Base-by-base conservation (phyloP, 2,329 filamentous ascomycete species). In the Passalora sequoiae region DNA sequence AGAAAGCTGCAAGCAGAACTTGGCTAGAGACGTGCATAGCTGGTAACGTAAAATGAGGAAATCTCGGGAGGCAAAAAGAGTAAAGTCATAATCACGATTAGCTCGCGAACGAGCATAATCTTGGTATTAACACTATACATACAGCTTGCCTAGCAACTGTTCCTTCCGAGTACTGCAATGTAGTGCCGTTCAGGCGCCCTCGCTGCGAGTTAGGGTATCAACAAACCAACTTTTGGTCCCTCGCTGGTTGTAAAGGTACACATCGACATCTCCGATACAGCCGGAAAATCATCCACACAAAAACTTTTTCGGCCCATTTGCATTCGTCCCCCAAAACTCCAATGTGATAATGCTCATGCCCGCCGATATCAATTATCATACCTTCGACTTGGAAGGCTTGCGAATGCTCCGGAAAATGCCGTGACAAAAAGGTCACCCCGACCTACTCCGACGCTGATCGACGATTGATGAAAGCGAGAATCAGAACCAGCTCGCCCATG, bases 361-460 rank as follows among this genome's bases (percentile, higher is more conserved):
- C 24, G 33, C 33, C 20, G 19, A 36, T 36, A 21, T n/a, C 15
- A 15, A 9, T 10, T 10, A 28, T 9, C 25, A 9, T 4, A n/a
- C n/a, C n/a, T n/a, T n/a, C n/a, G n/a, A n/a, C n/a, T n/a, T n/a
- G n/a, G n/a, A n/a, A n/a, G n/a, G n/a, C n/a, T n/a, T n/a, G n/a
- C n/a, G n/a, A 12, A 10, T 22, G 20, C 33, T 36, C 33, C 19
- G 15, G 19, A 24, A n/a, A 36, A 36, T 24, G 33, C 19, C 19
- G 8, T n/a, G 3, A 7, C 12, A 21, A 40, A 30, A 16, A 17
- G 17, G 38, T 17, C 24, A 38, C 33, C 38, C 9, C 38, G 47
- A 16, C 49, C 44, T 50, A 51, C 51, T 50, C 53, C 51, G 40
- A 51, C 51, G 49, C 53, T 55, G 39, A 38, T 49, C n/a, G n/a